Conservation (phyloP, 352 stramenopile genomes). For the Pythium folliculosum region DNA sequence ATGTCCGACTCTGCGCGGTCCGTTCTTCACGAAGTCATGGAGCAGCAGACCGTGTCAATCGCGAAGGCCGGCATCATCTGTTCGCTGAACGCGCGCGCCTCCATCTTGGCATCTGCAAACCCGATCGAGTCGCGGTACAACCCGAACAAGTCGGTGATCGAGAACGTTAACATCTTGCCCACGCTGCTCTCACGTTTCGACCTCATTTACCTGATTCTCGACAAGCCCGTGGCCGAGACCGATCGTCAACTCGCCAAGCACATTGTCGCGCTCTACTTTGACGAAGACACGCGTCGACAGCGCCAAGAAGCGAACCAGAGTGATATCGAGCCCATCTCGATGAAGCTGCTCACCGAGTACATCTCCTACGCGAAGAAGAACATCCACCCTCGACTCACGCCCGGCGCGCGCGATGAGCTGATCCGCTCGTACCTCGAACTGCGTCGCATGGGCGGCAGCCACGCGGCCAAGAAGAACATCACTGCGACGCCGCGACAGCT, state of each 20-base stretch:
- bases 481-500: conserved; percentile 98
- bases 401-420: conserved; percentile 90
- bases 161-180: conserved; percentile 98
- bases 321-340: conserved; percentile 64
- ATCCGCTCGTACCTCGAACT: conserved; percentile 95
- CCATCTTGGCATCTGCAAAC: conserved; percentile 98
- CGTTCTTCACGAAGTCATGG: conserved; percentile 99
- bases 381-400: conserved; percentile 90
- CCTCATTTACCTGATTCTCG: conserved; percentile 99
- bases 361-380: conserved; percentile 95
- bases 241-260: conserved; percentile 96
- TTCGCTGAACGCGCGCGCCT: conserved; percentile 97
- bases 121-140: conserved; percentile 99
- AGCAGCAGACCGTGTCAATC: conserved; percentile 99
- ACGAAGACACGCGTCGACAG: conserved; percentile 71
- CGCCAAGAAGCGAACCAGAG: conserved; percentile 23
- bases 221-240: conserved; percentile 93
- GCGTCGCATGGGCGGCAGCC: conserved; percentile 65
- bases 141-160: conserved; percentile 96
- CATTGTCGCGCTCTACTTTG: conserved; percentile 97
- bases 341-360: conserved; percentile 93
- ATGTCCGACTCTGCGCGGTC: conserved; percentile 97
- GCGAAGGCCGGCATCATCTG: conserved; percentile 99
- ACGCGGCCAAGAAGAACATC: conserved; percentile 93
- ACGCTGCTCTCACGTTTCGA: conserved; percentile 99